These are phyloP conservation scores for Acer yangbiense DNA, from an alignment of 345 rosid genomes.

Conservation along the genomic window DNA sequence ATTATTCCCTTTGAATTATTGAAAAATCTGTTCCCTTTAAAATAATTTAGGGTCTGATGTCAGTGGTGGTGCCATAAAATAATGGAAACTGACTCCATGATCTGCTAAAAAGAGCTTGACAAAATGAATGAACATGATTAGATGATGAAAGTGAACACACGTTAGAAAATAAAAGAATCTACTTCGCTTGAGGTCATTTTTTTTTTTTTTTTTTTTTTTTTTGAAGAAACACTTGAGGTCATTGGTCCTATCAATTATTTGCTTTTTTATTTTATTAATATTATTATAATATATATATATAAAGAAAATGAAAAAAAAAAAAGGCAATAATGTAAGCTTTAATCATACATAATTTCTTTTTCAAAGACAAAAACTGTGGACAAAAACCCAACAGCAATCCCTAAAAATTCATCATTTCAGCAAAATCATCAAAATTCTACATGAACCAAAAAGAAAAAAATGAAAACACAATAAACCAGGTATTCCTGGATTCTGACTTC, in stretches of 20 bases:
- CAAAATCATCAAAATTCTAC: constrained; percentile 24
- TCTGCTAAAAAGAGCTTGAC: constrained; percentile 12
- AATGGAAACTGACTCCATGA: constrained; percentile 3
- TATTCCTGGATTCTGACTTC: not conserved
- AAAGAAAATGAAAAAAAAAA: not conserved
- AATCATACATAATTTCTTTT: constrained; percentile 16
- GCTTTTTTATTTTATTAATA: too few relatives aligned
- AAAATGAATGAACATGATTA: constrained; percentile 6
- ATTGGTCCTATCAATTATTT: constrained; percentile 6
- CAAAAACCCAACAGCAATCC: constrained; percentile 22
- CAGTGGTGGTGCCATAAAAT: constrained; percentile 6
- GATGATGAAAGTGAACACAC: not conserved
- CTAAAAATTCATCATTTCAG: constrained; percentile 21
- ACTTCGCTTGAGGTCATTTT: constrained; percentile 21
- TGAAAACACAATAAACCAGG: not conserved
- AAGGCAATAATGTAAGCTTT: constrained; percentile 17
- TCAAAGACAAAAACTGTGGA: constrained; percentile 20
- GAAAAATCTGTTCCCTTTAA: constrained; percentile 9
- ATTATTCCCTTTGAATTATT: constrained; percentile 18
- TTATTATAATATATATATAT: constrained; percentile 9
- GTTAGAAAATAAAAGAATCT: constrained; percentile 15
- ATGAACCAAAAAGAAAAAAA: not conserved
- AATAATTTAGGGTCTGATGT: not conserved
- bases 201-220: too few relatives aligned
- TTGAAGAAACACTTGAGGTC: too few relatives aligned